A percentile compares a stretch with the other conserved stretches of the same genome.
phyloP scores from a whole-genome alignment of 176 grass and related monocot species.

The Zea mays region Zm-B73-REFERENCE-NAM-5.0 NC_050104.1:157439001-157439500 shows the following conservation, averaged over 20 bases:
- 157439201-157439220: background rate
- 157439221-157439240: no score
- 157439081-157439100: slow-evolving; percentile 16
- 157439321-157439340: background rate
- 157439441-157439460: no score
- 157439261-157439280: no score
- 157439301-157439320: background rate
- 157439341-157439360: background rate
- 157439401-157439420: no score
- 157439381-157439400: background rate
- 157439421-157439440: no score
- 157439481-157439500: no score
- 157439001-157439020: slow-evolving; percentile 1
- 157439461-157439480: no score
- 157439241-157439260: no score
- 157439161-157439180: background rate
- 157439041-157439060: slow-evolving; percentile 3
- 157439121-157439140: slow-evolving; percentile 24
- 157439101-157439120: slow-evolving; percentile 28
- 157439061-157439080: background rate
- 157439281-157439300: background rate
- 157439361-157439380: background rate
- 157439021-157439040: background rate
- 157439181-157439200: background rate
- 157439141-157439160: background rate